Conservation (phyloP, 371 early-diverging fungal genomes). For the Mucor sp. region DNA sequence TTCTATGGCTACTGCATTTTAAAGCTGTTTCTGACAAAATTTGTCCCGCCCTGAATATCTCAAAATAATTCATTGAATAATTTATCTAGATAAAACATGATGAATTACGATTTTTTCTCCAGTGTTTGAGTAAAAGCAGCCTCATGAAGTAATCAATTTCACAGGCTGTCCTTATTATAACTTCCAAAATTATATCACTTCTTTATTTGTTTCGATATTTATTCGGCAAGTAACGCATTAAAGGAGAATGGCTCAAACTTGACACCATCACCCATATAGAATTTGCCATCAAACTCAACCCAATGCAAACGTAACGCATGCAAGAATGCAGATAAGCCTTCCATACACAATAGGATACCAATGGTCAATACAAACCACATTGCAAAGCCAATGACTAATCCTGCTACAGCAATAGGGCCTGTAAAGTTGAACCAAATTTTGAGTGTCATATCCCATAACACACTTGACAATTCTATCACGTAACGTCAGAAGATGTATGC, state of each 20-base stretch:
- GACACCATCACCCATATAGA: slow-evolving; percentile 73
- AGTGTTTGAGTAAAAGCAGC: no score
- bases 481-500: not conserved
- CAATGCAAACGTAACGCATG: slow-evolving; percentile 99
- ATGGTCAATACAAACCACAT: slow-evolving; percentile 89
- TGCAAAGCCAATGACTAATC: slow-evolving; percentile 71
- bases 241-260: slow-evolving; percentile 55
- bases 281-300: slow-evolving; percentile 99
- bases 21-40: no score
- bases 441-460: slow-evolving; percentile 97
- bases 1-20: no score
- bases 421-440: slow-evolving; percentile 63
- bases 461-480: slow-evolving; percentile 88
- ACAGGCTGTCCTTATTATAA: no score
- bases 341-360: slow-evolving; percentile 93
- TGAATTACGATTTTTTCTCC: no score
- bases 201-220: not conserved
- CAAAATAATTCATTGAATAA: no score
- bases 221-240: not conserved
- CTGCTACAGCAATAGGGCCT: slow-evolving; percentile 60
- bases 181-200: no score
- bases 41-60: no score
- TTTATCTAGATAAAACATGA: no score
- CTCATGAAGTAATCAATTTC: no score
- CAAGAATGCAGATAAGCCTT: slow-evolving; percentile 98